These are phyloP conservation scores for Peniophora sp. DNA, from an alignment of 1,284 basidiomycete species.

Conservation along the genomic window DNA sequence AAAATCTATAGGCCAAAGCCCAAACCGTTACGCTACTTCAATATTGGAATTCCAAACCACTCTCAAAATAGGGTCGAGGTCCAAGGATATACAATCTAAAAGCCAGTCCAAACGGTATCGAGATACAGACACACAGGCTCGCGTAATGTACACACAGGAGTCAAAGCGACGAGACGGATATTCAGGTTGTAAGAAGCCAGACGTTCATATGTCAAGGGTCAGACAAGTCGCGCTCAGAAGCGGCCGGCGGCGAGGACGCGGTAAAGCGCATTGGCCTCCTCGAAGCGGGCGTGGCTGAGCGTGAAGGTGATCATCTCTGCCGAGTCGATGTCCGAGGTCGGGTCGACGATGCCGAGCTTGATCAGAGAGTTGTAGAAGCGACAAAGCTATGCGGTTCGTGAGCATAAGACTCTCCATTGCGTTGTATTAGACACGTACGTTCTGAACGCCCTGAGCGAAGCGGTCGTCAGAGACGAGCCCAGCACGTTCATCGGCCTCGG, in stretches of 20 bases:
- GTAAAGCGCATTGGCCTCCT: conserved; percentile 68
- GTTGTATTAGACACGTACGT: conserved; percentile 36
- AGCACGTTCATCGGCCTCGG: conserved; percentile 56
- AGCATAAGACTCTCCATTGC: background rate
- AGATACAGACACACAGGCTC: no score
- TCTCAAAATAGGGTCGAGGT: no score
- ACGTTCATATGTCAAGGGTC: no score
- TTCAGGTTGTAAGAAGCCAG: no score
- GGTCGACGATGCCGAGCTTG: conserved; percentile 53
- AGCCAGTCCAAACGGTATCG: no score
- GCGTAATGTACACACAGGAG: no score
- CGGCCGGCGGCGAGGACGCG: conserved; percentile 40
- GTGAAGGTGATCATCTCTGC: conserved; percentile 71
- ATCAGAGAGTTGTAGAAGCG: conserved; percentile 69
- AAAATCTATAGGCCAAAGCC: no score
- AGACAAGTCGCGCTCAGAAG: conserved; percentile 19
- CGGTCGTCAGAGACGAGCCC: conserved; percentile 62
- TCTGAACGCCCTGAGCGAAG: conserved; percentile 59
- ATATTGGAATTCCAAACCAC: no score
- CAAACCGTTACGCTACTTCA: no score
- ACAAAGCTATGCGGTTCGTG: conserved; percentile 42
- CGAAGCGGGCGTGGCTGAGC: conserved; percentile 58
- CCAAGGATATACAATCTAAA: no score
- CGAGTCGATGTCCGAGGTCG: conserved; percentile 51
- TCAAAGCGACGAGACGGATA: no score